phyloP scores from a whole-genome alignment of 2,329 filamentous ascomycete species.

The Akanthomyces dipterigenus region DNA sequence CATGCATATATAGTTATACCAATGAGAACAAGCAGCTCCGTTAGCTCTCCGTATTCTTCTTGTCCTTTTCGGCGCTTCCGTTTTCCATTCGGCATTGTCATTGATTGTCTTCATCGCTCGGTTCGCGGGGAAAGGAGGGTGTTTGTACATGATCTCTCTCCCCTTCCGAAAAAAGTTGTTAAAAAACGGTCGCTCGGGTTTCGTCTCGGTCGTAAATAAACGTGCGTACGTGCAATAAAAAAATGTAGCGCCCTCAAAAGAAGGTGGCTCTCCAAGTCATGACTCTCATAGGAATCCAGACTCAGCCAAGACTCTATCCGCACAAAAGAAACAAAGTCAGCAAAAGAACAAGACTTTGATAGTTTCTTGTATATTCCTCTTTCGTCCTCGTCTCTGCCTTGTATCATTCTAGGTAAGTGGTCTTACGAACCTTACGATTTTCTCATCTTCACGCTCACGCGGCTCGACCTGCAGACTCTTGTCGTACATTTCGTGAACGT shows the following conservation, averaged over 20 bases:
- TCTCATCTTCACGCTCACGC: constrained; percentile 94
- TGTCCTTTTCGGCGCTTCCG: background rate
- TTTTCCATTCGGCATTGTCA: background rate
- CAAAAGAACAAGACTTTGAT: constrained; percentile 6
- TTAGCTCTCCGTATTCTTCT: background rate
- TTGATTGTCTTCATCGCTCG: background rate
- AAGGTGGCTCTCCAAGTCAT: background rate
- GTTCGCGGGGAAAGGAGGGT: too few species aligned
- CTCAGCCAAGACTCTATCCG: constrained; percentile 50
- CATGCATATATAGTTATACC: background rate
- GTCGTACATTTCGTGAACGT: constrained; percentile 99
- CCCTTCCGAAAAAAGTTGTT: background rate
- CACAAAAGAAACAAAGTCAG: constrained; percentile 1
- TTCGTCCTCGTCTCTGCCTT: background rate
- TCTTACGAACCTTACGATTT: constrained; percentile 85
- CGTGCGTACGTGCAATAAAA: constrained; percentile 5
- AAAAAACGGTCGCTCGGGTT: background rate
- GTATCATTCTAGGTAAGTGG: background rate
- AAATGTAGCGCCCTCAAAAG: constrained; percentile 1
- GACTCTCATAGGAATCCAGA: constrained; percentile 50
- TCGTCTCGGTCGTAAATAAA: constrained; percentile 9
- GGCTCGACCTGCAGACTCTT: constrained; percentile 91
- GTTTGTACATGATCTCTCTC: background rate
- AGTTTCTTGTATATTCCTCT: background rate
- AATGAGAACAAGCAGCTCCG: background rate